Percentiles rank a stretch among this genome's conserved stretches.
phyloP scores from a whole-genome alignment of 306 rosid species.

The Prinsepia uniflora region DNA sequence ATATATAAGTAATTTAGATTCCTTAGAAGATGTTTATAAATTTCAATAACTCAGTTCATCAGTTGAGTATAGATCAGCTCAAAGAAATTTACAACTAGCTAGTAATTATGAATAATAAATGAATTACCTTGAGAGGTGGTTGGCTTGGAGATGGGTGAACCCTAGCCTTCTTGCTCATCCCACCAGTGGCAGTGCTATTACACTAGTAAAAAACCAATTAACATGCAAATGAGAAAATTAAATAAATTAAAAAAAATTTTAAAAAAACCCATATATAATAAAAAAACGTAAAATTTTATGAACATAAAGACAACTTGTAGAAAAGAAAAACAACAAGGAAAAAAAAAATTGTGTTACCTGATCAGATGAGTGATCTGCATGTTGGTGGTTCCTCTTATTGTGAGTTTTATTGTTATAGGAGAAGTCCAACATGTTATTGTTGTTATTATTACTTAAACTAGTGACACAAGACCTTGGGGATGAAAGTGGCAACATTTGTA shows the following conservation, averaged over 20 bases:
- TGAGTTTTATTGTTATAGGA: constrained; percentile 45
- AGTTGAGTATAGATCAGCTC: not conserved
- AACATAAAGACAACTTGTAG: not conserved
- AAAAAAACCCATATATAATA: not conserved
- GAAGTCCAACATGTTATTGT: constrained; percentile 55
- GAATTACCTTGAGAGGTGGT: constrained; percentile 62
- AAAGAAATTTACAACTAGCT: not conserved
- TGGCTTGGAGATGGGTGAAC: constrained; percentile 63
- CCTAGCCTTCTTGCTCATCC: constrained; percentile 69
- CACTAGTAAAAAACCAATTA: constrained; percentile 31
- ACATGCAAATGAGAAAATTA: not conserved
- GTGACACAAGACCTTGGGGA: constrained; percentile 56
- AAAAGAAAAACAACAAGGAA: not conserved
- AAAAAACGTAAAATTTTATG: not conserved
- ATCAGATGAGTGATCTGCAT: constrained; percentile 42
- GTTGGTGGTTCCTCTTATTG: constrained; percentile 36
- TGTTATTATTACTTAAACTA: constrained; percentile 32
- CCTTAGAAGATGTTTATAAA: not conserved
- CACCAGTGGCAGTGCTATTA: constrained; percentile 43
- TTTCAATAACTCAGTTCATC: too few relatives aligned
- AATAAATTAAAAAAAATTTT: not conserved
- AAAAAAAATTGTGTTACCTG: constrained; percentile 37
- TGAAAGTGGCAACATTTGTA: constrained; percentile 48
- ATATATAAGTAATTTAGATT: not conserved
- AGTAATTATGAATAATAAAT: not conserved